Evolutionary conservation across 345 rosid species (phyloP).

Genomic region (Brassica cretica): DNA sequence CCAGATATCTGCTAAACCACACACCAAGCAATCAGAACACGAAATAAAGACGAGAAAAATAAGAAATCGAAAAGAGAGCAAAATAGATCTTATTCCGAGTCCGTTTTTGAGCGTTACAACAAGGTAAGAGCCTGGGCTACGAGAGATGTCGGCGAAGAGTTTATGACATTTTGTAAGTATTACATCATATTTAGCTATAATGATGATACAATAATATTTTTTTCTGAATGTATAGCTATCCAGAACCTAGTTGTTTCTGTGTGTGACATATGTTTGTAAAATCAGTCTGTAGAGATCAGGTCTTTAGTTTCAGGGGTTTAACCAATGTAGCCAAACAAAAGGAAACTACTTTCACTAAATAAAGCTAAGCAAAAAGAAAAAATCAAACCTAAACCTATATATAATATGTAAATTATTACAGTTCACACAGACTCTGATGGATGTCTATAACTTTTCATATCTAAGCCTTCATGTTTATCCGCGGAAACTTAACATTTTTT

Average conservation of each 20-base stretch:
- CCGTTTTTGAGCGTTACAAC: too few relatives aligned
- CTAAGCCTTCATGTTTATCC: too few relatives aligned
- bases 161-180: not conserved
- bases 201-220: not conserved
- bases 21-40: too few relatives aligned
- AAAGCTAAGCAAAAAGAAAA: conserved; percentile 40
- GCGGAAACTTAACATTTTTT: too few relatives aligned
- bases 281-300: conserved; percentile 11
- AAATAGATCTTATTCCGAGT: too few relatives aligned
- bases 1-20: too few relatives aligned
- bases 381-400: conserved; percentile 28
- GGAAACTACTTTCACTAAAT: conserved; percentile 37
- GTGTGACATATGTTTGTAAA: conserved; percentile 21
- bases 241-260: not conserved
- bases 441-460: conserved; percentile 31
- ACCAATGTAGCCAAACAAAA: conserved; percentile 28
- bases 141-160: not conserved
- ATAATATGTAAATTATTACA: not conserved
- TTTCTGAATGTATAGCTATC: not conserved
- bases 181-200: not conserved
- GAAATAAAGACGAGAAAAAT: too few relatives aligned
- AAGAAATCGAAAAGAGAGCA: too few relatives aligned
- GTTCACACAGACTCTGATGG: conserved; percentile 39
- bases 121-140: too few relatives aligned
- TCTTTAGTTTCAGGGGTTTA: conserved; percentile 18